Percentiles rank a stretch among this genome's conserved stretches.
These are phyloP conservation scores for Salvia hispanica DNA, from an alignment of 257 asterid genomes.

Conservation along the genomic window DNA sequence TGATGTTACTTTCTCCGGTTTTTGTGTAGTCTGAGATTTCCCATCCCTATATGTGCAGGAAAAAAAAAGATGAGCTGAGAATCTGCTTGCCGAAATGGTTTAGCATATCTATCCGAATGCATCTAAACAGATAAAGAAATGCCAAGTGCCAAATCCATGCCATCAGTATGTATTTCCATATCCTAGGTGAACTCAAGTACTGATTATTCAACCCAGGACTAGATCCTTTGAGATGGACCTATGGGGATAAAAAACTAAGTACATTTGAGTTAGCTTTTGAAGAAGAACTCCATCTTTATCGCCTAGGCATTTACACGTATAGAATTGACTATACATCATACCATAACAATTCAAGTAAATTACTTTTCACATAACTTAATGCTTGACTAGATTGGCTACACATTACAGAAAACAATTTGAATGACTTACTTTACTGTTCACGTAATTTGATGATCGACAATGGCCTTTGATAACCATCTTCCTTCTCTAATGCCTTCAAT, in stretches of 20 bases:
- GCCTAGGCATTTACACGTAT: neutral
- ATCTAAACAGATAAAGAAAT: conserved; percentile 13
- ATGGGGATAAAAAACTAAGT: neutral
- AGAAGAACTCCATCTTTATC: neutral
- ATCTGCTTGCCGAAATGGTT: neutral
- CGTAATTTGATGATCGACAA: conserved; percentile 53
- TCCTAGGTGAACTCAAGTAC: neutral
- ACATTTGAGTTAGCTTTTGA: neutral
- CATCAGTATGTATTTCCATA: neutral
- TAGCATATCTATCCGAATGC: conserved; percentile 2
- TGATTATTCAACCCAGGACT: neutral
- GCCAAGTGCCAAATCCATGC: neutral
- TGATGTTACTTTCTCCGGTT: conserved; percentile 46
- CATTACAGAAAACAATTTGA: conserved; percentile 14
- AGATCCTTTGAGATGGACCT: neutral
- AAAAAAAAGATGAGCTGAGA: conserved; percentile 10
- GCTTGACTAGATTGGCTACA: neutral
- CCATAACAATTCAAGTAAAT: conserved; percentile 32
- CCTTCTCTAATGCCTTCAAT: conserved; percentile 47
- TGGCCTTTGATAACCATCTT: conserved; percentile 65
- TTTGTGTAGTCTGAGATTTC: conserved; percentile 26
- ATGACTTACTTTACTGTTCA: conserved; percentile 57
- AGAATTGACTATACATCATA: neutral
- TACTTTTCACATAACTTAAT: neutral
- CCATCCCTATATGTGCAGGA: conserved; percentile 51